These are phyloP conservation scores for Rhizopogon rudus DNA, from an alignment of 768 basidiomycete species.

Conservation along the genomic window DNA sequence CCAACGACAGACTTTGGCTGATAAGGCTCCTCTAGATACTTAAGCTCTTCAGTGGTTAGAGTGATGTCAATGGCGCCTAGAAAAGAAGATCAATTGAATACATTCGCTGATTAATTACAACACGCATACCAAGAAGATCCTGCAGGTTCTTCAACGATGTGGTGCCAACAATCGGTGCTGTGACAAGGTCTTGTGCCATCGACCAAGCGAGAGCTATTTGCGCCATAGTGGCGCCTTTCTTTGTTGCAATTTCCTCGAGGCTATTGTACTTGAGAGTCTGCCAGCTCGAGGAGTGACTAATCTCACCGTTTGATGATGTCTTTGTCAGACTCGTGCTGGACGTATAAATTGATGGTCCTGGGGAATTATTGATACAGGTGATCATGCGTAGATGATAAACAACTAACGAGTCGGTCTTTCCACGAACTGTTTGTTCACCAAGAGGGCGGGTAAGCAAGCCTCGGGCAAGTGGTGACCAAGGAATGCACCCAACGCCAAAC, in stretches of 20 bases:
- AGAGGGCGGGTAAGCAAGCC: slow-evolving; percentile 43
- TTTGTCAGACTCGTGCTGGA: slow-evolving; percentile 23
- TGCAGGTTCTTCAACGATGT: slow-evolving; percentile 46
- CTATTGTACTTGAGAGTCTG: slow-evolving; percentile 21
- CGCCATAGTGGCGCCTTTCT: slow-evolving; percentile 49
- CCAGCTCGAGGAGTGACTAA: not conserved
- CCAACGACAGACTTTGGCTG: slow-evolving; percentile 40
- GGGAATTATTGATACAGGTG: not conserved
- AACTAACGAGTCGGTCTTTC: slow-evolving; percentile 28
- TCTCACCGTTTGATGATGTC: slow-evolving; percentile 37
- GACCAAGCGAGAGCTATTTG: slow-evolving; percentile 53
- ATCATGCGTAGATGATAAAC: not conserved
- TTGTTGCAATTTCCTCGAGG: slow-evolving; percentile 52
- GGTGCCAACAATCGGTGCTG: slow-evolving; percentile 57
- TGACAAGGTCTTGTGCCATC: slow-evolving; percentile 40
- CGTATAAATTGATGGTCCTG: slow-evolving; percentile 16
- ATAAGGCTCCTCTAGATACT: slow-evolving; percentile 54
- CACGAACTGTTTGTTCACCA: slow-evolving; percentile 33
- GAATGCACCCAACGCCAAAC: slow-evolving; percentile 51
- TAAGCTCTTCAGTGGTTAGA: slow-evolving; percentile 52
- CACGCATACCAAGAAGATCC: slow-evolving; percentile 42
- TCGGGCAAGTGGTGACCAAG: slow-evolving; percentile 57
- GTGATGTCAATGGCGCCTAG: slow-evolving; percentile 40
- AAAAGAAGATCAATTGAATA: not conserved
- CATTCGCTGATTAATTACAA: not conserved